These are phyloP conservation scores for Penicillium sp. DNA, from an alignment of 2,329 filamentous ascomycete species.

Conservation along the genomic window DNA sequence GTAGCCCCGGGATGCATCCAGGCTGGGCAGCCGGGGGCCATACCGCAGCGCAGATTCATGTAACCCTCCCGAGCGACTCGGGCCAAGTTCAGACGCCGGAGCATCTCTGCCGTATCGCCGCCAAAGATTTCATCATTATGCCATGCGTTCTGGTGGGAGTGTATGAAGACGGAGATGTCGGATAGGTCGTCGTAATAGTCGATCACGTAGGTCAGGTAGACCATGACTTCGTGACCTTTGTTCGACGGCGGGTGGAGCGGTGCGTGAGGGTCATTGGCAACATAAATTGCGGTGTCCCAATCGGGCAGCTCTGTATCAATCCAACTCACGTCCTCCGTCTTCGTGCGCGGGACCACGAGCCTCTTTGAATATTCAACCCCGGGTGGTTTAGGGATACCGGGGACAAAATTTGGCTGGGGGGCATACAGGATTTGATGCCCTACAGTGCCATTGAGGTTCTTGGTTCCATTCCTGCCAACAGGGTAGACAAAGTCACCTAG, in stretches of 20 bases:
- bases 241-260: constrained; percentile 56
- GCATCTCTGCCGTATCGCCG: constrained; percentile 51
- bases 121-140: constrained; percentile 59
- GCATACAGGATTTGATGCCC: constrained; percentile 25
- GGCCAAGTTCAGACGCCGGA: constrained; percentile 53
- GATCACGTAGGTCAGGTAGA: constrained; percentile 63
- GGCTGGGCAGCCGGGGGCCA: constrained; percentile 59
- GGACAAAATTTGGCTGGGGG: constrained; percentile 32
- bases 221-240: constrained; percentile 64
- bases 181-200: constrained; percentile 61
- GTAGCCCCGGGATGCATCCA: constrained; percentile 54
- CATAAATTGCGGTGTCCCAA: constrained; percentile 51
- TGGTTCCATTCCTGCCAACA: constrained; percentile 9
- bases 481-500: constrained; percentile 33
- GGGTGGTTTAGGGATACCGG: constrained; percentile 43
- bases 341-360: constrained; percentile 56
- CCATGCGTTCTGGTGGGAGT: constrained; percentile 58
- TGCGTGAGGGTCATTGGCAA: constrained; percentile 53
- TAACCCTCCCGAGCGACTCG: constrained; percentile 56
- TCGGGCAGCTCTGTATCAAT: constrained; percentile 54
- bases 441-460: constrained; percentile 19
- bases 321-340: constrained; percentile 56
- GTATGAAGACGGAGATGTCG: constrained; percentile 62
- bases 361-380: constrained; percentile 55
- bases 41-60: constrained; percentile 61